Conservation (phyloP, 768 basidiomycete species). For the Russula abietina region DNA sequence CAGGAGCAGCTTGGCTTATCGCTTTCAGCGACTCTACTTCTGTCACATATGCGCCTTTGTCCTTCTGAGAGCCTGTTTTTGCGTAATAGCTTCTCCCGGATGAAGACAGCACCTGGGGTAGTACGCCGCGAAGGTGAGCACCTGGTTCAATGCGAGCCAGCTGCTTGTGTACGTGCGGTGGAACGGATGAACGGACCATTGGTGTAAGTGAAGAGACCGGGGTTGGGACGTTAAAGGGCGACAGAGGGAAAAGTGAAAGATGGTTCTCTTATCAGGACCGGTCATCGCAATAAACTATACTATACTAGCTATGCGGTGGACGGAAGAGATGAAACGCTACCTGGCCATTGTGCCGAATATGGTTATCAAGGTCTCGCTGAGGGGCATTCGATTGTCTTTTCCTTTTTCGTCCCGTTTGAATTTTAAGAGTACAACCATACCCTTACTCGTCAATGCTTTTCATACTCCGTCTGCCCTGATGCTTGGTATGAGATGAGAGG, state of each 20-base stretch:
- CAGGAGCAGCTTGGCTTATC: constrained; percentile 57
- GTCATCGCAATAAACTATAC: not conserved
- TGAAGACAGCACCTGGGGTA: constrained; percentile 54
- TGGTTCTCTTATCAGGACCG: not conserved
- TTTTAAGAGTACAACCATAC: not conserved
- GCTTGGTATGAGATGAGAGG: too few species aligned
- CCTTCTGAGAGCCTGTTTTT: constrained; percentile 48
- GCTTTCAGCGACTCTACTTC: constrained; percentile 64
- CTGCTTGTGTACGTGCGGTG: constrained; percentile 37
- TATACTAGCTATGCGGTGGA: not conserved
- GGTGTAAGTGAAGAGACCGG: not conserved
- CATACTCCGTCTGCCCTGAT: not conserved
- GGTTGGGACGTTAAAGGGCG: not conserved
- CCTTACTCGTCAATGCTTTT: not conserved
- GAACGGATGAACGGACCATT: constrained; percentile 19
- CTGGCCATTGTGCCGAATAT: constrained; percentile 1
- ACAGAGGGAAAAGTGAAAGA: not conserved
- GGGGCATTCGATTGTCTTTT: not conserved
- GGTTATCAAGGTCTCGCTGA: not conserved
- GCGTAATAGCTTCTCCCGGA: constrained; percentile 54
- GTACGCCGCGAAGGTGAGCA: constrained; percentile 40
- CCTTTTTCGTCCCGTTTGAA: not conserved
- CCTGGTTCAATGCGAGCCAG: constrained; percentile 47
- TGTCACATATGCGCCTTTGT: constrained; percentile 59
- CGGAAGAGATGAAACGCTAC: not conserved